Conservation (phyloP, 495 filamentous ascomycete species). For the Bacidia rubella region DNA sequence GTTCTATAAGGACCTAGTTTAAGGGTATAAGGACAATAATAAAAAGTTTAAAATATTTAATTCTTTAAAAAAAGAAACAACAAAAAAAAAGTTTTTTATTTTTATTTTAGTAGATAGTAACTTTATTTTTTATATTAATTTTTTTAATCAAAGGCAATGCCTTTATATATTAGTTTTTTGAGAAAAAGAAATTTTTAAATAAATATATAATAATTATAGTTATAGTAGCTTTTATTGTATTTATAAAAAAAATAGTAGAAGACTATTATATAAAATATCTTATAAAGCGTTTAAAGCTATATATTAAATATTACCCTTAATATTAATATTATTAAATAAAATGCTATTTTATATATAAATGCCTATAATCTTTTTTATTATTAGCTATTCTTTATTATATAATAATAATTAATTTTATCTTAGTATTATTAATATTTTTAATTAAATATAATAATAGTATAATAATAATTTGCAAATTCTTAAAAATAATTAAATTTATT, state of each 20-base stretch:
- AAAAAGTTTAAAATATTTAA: not conserved
- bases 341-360: not conserved
- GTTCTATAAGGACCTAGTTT: not conserved
- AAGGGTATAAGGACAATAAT: not conserved
- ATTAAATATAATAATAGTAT: not conserved
- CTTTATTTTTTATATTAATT: not conserved
- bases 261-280: conserved; percentile 6
- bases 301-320: not conserved
- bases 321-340: not conserved
- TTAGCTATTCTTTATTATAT: conserved; percentile 3
- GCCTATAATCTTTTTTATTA: not conserved
- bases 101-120: not conserved
- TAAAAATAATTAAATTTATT: not conserved
- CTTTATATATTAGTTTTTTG: not conserved
- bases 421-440: conserved; percentile 2
- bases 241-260: not conserved
- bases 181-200: conserved; percentile 1
- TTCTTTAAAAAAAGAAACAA: not conserved
- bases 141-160: not conserved
- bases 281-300: not conserved
- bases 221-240: not conserved
- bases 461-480: conserved; percentile 4
- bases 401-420: not conserved
- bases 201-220: conserved; percentile 1
- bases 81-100: not conserved